phyloP scores from a whole-genome alignment of 805 yeast species.

The Starmerella bombi region DNA sequence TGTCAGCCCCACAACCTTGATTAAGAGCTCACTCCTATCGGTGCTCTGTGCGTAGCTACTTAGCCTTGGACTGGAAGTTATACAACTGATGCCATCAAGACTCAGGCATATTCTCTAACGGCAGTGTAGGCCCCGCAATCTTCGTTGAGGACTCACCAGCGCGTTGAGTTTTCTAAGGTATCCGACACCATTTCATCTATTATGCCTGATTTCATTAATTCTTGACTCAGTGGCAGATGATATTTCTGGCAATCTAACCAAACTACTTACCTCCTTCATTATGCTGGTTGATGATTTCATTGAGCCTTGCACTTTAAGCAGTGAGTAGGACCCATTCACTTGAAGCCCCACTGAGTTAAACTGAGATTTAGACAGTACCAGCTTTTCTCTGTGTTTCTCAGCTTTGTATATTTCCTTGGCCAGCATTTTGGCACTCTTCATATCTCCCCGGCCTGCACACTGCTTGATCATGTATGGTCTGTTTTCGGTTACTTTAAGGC shows the following conservation, averaged over 20 bases:
- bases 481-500: slow-evolving; percentile 44
- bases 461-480: slow-evolving; percentile 72
- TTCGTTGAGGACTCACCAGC: too few species aligned
- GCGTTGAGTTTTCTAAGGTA: slow-evolving; percentile 59
- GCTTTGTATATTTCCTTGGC: slow-evolving; percentile 71
- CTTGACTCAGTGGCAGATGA: slow-evolving; percentile 69
- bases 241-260: slow-evolving; percentile 67
- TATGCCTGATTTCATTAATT: slow-evolving; percentile 52
- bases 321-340: slow-evolving; percentile 78
- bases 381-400: slow-evolving; percentile 57
- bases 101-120: too few species aligned
- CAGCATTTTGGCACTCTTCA: slow-evolving; percentile 58
- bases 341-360: slow-evolving; percentile 77
- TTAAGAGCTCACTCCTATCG: too few species aligned
- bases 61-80: too few species aligned
- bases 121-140: too few species aligned
- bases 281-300: slow-evolving; percentile 64
- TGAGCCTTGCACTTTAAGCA: slow-evolving; percentile 69
- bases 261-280: slow-evolving; percentile 76
- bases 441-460: slow-evolving; percentile 64
- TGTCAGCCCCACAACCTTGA: too few species aligned
- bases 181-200: slow-evolving; percentile 95
- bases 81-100: too few species aligned
- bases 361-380: slow-evolving; percentile 72
- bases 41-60: too few species aligned